Base-by-base conservation (phyloP, 1,284 basidiomycete species). In the Heterobasidion occidentale region DNA sequence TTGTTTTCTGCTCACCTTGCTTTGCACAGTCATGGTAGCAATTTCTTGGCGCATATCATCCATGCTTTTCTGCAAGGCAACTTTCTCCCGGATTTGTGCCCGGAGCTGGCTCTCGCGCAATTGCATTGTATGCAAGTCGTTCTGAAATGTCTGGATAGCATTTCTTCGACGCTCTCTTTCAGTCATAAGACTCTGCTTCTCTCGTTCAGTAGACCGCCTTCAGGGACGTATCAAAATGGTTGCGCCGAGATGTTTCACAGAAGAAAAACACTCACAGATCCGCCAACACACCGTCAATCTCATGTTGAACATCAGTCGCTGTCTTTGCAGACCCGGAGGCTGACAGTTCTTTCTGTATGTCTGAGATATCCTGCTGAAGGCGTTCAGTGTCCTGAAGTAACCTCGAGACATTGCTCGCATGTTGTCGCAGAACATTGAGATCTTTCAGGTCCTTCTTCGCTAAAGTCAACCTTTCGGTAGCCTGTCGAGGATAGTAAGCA, bases 281-380 rank as follows among this genome's bases (percentile, higher is more conserved):
- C 17, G 70, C 70, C 1, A 78, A 75, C 36, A 94, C 64, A 5
- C 71, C 70, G 54, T 88, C 82, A 7, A 95, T 74, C 64, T 94
- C 86, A 27, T 67, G 71, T 67, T 96, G 90, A 2, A 97, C 86
- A 53, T 94, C 92, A 51, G 93, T 90, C 1, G 83, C 80, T 0
- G 92, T 94, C 70, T 86, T 91, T 7, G 82, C 80, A 12, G 86
- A 88, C 2, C 93, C 94, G 1, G 83, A 84, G 4, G 78, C 73
- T 20, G 79, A 73, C 11, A 98, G 76, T 45, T 88, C 84, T 38
- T 74, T 74, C 69, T 96, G 90, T 44, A 93, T 73, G 48, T 75
- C 71, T n/a, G 70, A 60, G 44, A 90, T 80, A 49, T 93, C 90
- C 44, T 77, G 71, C 56, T 78, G 76, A 27, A 94, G 76, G 20